These are phyloP conservation scores for Tolypocladium sp. DNA, from an alignment of 2,329 filamentous ascomycete species.

Conservation along the genomic window DNA sequence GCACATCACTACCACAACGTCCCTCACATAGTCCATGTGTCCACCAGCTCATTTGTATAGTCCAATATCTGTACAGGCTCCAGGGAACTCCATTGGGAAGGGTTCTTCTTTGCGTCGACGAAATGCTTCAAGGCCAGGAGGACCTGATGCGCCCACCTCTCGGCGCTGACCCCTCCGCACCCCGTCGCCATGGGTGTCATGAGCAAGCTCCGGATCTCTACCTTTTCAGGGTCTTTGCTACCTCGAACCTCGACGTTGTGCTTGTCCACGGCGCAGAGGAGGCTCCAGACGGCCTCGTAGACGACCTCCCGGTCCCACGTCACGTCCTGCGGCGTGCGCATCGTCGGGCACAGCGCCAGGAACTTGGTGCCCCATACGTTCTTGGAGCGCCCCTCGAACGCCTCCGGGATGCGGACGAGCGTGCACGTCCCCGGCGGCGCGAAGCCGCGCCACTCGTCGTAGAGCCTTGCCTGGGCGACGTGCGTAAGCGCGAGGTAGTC, in stretches of 20 bases:
- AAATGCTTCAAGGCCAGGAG: constrained; percentile 43
- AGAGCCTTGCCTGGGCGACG: constrained; percentile 33
- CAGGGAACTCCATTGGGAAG: constrained; percentile 30
- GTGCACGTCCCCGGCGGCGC: constrained; percentile 41
- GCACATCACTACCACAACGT: background rate
- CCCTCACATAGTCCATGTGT: constrained; percentile 3
- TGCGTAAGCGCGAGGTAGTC: constrained; percentile 38
- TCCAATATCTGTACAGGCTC: constrained; percentile 5
- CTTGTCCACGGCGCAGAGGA: constrained; percentile 37
- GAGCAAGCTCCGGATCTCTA: constrained; percentile 31
- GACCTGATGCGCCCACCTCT: constrained; percentile 40
- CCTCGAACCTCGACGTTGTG: constrained; percentile 27
- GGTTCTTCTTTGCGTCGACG: constrained; percentile 33
- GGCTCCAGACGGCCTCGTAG: constrained; percentile 43
- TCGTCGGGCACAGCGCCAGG: constrained; percentile 43
- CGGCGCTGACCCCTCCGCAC: constrained; percentile 30
- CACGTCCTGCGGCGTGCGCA: constrained; percentile 34
- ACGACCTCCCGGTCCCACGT: constrained; percentile 43
- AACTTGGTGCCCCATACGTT: constrained; percentile 32
- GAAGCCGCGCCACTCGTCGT: constrained; percentile 37
- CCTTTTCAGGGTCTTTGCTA: constrained; percentile 3
- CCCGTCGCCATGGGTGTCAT: constrained; percentile 46
- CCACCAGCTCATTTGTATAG: constrained; percentile 2
- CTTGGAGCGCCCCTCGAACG: constrained; percentile 18
- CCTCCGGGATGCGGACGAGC: constrained; percentile 31